phyloP scores from a whole-genome alignment of 306 rosid species.

The Parietaria judaica region DNA sequence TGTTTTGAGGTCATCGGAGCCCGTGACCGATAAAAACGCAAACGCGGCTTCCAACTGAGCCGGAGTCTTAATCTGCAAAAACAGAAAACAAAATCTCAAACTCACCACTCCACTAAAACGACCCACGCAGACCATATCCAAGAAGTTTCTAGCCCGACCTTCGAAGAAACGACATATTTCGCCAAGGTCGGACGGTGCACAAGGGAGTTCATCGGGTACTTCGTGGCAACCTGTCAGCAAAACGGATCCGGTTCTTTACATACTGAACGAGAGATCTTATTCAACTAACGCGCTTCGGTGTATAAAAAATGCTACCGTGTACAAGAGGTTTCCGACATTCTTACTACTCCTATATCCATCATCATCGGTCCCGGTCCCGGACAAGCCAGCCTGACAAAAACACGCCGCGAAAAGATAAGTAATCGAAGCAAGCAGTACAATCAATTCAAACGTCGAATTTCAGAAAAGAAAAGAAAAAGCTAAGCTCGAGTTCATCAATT shows the following conservation, averaged over 20 bases:
- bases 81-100: conserved; percentile 1
- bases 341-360: conserved; percentile 49
- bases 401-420: background rate
- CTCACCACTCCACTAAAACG: background rate
- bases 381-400: conserved; percentile 60
- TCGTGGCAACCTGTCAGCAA: conserved; percentile 75
- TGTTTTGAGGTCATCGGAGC: conserved; percentile 39
- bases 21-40: conserved; percentile 43
- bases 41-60: conserved; percentile 88
- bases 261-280: background rate
- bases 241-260: background rate
- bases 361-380: conserved; percentile 10
- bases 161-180: conserved; percentile 53
- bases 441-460: background rate
- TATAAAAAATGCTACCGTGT: conserved; percentile 38
- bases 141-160: conserved; percentile 32
- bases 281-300: too few species aligned
- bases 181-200: conserved; percentile 61
- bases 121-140: background rate
- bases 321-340: conserved; percentile 72
- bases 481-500: background rate
- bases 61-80: conserved; percentile 64
- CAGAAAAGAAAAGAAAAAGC: background rate
- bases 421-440: background rate
- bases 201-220: conserved; percentile 78